Evolutionary conservation across 768 basidiomycete genomes (phyloP), one percentile per base, ranked within the genome.

Genomic region (Suillus subaureus): DNA sequence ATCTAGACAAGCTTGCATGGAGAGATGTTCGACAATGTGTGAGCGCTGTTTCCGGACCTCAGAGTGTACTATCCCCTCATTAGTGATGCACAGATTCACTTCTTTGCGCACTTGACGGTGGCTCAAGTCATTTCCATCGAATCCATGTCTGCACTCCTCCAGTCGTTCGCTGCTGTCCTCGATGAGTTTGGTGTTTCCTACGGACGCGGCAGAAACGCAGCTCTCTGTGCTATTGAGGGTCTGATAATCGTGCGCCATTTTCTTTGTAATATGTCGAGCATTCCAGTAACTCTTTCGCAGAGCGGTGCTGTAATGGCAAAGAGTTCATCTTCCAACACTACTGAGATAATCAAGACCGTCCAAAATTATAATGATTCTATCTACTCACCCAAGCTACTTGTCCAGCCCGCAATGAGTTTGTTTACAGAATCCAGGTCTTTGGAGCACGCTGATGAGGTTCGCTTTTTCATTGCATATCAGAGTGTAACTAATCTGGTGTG

Each of bases 151-250:
- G 84, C 88, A 8, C 85, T 97, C 35, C 83, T 97, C 31, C 88
- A 90, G 68, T 91, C 95, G 0, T 93, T 97, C 75, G 87, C 89
- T 3, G 83, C 90, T 1, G 96, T 97, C 4, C 81, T 97, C 23
- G 93, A 95, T 71, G 94, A 96, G 72, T 94, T 96, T 64, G 92
- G 91, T 56, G 92, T 93, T 2, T 94, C 93, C 5, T 88, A 91
- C 68, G 87, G 89, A n/a, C 87, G 94, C 21, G 93, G 91, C 3
- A 90, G 93, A 76, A 84, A 87, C 55, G 92, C 93, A 0, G 92
- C 89, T 0, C 77, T 93, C 12, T 93, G 93, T 75, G 91, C 92
- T 12, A 89, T 87, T 6, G 93, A 95, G 76, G 91, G 91, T 11
- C 78, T 94, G 0, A 85, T 95, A 75, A 89, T 92, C 64, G 89